Evolutionary conservation across 805 yeast species (phyloP).

Genomic region (Saccharomycopsis capsularis): DNA sequence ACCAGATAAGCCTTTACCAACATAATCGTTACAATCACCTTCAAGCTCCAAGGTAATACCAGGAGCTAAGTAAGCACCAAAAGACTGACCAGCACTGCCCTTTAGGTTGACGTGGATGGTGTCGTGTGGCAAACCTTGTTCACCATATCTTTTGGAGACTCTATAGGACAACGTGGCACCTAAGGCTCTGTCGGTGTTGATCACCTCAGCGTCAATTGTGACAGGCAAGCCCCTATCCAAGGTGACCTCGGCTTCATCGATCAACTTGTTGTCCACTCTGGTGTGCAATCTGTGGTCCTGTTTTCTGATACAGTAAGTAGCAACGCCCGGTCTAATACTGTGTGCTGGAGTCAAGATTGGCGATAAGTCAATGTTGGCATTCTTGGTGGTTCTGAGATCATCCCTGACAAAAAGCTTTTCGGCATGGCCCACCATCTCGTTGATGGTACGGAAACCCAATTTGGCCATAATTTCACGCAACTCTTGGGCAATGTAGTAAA

Average conservation of each 20-base stretch:
- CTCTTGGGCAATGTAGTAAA: conserved; percentile 90
- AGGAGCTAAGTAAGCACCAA: conserved; percentile 95
- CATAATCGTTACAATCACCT: conserved; percentile 98
- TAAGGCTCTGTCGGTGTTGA: conserved; percentile 93
- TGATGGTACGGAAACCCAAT: conserved; percentile 90
- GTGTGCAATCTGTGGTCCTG: conserved; percentile 93
- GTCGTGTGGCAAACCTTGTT: conserved; percentile 88
- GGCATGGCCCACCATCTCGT: conserved; percentile 97
- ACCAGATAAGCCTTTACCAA: conserved; percentile 95
- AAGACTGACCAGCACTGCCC: conserved; percentile 97
- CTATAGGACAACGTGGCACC: conserved; percentile 94
- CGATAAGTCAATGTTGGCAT: conserved; percentile 81
- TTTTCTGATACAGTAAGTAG: conserved; percentile 84
- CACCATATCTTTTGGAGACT: conserved; percentile 89
- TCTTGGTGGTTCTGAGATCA: conserved; percentile 79
- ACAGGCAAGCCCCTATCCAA: conserved; percentile 94
- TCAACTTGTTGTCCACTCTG: conserved; percentile 89
- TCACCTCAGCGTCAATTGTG: conserved; percentile 84
- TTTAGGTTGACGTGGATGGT: conserved; percentile 86
- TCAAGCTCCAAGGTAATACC: conserved; percentile 93
- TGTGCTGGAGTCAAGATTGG: conserved; percentile 97
- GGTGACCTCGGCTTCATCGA: conserved; percentile 94
- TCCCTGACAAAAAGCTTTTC: conserved; percentile 84
- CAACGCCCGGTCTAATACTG: conserved; percentile 92
- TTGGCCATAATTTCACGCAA: conserved; percentile 89